Conservation (phyloP, 331 rosid genomes). For the Phaseolus coccineus region DNA sequence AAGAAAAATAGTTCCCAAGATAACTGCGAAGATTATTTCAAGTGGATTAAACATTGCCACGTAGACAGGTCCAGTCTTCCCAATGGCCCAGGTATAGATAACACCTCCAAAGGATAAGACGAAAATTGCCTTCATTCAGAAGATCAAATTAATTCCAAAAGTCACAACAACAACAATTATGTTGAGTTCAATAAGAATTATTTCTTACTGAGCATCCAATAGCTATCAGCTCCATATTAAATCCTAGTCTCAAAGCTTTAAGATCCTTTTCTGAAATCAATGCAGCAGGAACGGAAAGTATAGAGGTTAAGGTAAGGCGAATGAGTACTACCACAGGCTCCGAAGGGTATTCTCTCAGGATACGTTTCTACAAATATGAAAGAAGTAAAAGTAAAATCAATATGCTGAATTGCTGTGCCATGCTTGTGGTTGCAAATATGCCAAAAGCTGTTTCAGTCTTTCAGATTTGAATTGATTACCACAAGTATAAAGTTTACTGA, state of each 20-base stretch:
- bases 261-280: constrained; percentile 13
- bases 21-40: constrained; percentile 35
- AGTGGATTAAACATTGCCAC: constrained; percentile 50
- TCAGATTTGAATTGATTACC: not conserved
- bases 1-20: constrained; percentile 39
- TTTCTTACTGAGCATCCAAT: constrained; percentile 34
- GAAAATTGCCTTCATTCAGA: constrained; percentile 37
- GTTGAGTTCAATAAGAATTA: not conserved
- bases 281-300: constrained; percentile 34
- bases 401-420: not conserved
- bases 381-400: not conserved
- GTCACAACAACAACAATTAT: not conserved
- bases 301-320: not conserved
- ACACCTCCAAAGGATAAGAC: not conserved
- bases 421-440: not conserved
- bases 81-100: constrained; percentile 31
- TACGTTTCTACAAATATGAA: not conserved
- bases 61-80: constrained; percentile 42
- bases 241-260: not conserved
- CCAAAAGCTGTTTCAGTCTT: not conserved
- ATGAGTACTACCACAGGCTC: constrained; percentile 7
- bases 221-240: not conserved
- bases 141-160: not conserved
- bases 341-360: constrained; percentile 1
- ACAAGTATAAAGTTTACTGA: not conserved